Evolutionary conservation across 2,329 filamentous ascomycete genomes (phyloP), one percentile per base, ranked within the genome.

Genomic region (Sclerotinia spermophila): DNA sequence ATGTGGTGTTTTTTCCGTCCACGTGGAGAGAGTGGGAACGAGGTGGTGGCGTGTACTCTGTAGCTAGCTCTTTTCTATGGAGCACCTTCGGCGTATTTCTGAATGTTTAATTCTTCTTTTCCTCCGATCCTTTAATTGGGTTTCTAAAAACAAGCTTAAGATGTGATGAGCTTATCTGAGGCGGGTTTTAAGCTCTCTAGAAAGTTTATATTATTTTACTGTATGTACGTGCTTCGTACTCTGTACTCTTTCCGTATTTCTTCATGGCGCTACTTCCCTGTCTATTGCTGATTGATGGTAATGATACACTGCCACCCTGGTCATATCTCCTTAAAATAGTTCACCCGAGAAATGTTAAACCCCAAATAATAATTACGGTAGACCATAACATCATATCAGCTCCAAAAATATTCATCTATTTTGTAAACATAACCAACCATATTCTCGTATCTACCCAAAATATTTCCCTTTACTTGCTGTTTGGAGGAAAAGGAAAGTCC

Each of bases 281-380:
- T 10, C 19, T 15, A 33, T n/a, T 51, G 13, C 40, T 48, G 21
- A 24, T 24, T 55, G 27, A 27, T 33, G 38, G 24, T 44, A 3
- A 30, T n/a, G n/a, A 38, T 55, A 30, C 15, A 27, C 24, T 33
- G 4, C 15, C 0, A 17, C 60, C 60, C 60, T 62, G 42, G 40
- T 48, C 42, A 13, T 48, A n/a, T 27, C 60, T 64, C 60, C 60
- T 48, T 64, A 64, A 64, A 64, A 64, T 64, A 64, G 56, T 40
- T 33, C 15, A 38, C 42, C 48, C 61, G 40, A 48, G 44, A 51
- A 48, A 64, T 35, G 42, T 38, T 33, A 51, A 51, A 38, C 30
- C 30, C 60, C 60, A 33, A 24, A 30, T 6, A 19, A 64, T 33
- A 5, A 64, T 64, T 64, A 64, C 61, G 61, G 61, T 19, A 38